phyloP scores from a whole-genome alignment of 2,329 filamentous ascomycete species.

The Fusarium pininemorale region DNA sequence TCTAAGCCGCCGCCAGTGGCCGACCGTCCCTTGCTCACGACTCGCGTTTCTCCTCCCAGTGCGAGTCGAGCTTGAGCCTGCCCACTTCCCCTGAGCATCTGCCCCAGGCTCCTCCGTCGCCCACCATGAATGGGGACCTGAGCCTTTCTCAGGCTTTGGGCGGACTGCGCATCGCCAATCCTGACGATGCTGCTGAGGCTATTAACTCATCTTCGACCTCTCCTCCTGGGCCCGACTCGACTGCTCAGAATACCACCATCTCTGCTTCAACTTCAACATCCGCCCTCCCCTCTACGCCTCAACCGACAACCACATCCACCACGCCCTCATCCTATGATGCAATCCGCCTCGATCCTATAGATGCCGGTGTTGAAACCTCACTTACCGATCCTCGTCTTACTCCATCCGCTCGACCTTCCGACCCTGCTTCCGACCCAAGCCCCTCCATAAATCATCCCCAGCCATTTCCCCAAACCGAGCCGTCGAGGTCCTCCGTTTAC shows the following conservation, averaged over 20 bases:
- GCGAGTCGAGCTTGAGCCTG: slow-evolving; percentile 34
- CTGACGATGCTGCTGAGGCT: slow-evolving; percentile 73
- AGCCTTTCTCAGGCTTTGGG: slow-evolving; percentile 92
- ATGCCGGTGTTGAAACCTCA: slow-evolving; percentile 30
- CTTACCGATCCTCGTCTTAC: slow-evolving; percentile 38
- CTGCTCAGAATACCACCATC: slow-evolving; percentile 21
- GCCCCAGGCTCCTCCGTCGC: slow-evolving; percentile 37
- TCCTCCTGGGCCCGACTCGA: slow-evolving; percentile 32
- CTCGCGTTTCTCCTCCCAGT: slow-evolving; percentile 31
- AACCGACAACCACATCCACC: slow-evolving; percentile 30
- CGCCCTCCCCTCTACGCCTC: slow-evolving; percentile 20
- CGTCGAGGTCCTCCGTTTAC: slow-evolving; percentile 59
- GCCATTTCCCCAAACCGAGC: slow-evolving; percentile 32
- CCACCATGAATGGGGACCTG: slow-evolving; percentile 87
- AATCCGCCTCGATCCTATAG: slow-evolving; percentile 39
- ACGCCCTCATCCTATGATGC: slow-evolving; percentile 34
- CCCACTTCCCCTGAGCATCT: slow-evolving; percentile 39
- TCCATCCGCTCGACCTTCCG: slow-evolving; percentile 21
- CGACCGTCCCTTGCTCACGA: slow-evolving; percentile 40
- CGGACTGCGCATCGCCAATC: slow-evolving; percentile 95
- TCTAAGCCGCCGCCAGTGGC: slow-evolving; percentile 39
- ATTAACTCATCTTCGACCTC: slow-evolving; percentile 40
- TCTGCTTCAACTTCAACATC: slow-evolving; percentile 29
- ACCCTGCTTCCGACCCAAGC: slow-evolving; percentile 23
- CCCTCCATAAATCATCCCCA: slow-evolving; percentile 18